These are phyloP conservation scores for Colletotrichum sp. DNA, from an alignment of 2,329 filamentous ascomycete genomes.

Conservation along the genomic window DNA sequence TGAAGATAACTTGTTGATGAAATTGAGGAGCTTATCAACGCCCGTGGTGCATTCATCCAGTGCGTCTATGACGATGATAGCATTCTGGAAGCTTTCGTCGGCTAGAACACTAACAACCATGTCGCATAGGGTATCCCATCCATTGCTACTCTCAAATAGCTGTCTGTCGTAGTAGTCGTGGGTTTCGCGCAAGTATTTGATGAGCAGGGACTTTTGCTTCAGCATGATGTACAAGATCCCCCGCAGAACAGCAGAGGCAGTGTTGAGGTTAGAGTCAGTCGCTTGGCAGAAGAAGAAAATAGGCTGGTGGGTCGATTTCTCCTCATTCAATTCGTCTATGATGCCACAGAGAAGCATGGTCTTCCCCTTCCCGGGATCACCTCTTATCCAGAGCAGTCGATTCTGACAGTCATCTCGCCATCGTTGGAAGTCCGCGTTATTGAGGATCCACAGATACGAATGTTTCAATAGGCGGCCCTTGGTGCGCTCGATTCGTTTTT, in stretches of 20 bases:
- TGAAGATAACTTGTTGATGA: conserved; percentile 26
- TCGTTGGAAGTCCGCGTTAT: conserved; percentile 25
- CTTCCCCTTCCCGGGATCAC: conserved; percentile 46
- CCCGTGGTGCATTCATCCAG: background rate
- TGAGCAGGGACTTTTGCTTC: background rate
- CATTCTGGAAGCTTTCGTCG: conserved; percentile 30
- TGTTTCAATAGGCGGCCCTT: conserved; percentile 37
- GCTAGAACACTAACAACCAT: conserved; percentile 45
- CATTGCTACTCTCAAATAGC: conserved; percentile 39
- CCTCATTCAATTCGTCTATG: conserved; percentile 35
- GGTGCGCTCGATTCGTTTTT: conserved; percentile 34
- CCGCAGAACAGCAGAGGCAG: conserved; percentile 41
- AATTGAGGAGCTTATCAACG: conserved; percentile 33
- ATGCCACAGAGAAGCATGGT: conserved; percentile 47
- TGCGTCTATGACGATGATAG: conserved; percentile 38
- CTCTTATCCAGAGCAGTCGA: conserved; percentile 41
- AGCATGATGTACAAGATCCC: conserved; percentile 47
- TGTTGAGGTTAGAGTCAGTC: conserved; percentile 39
- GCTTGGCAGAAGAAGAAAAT: conserved; percentile 49
- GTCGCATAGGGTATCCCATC: conserved; percentile 35
- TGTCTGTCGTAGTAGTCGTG: conserved; percentile 27
- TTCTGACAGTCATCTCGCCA: conserved; percentile 26
- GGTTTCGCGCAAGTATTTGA: background rate
- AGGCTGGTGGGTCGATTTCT: background rate
- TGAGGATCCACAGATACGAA: conserved; percentile 40